A percentile compares a stretch with the other conserved stretches of the same genome.
phyloP scores from a whole-genome alignment of 768 basidiomycete species.

The Suillus cothurnatus region DNA sequence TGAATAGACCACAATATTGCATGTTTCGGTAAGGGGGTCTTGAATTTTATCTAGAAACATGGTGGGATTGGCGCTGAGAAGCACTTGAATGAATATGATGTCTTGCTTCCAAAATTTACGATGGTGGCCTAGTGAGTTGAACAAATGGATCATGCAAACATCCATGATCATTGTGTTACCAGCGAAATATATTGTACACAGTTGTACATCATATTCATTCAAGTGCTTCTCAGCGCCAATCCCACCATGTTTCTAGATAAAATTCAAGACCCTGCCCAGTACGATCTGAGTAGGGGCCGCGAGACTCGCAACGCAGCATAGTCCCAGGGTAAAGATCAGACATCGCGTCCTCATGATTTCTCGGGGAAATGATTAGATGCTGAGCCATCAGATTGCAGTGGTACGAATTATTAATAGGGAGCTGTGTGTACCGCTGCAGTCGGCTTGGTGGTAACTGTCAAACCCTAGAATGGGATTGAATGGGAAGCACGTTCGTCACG shows the following conservation, averaged over 20 bases:
- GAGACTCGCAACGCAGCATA: slow-evolving; percentile 14
- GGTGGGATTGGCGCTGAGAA: slow-evolving; percentile 16
- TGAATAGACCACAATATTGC: slow-evolving; percentile 16
- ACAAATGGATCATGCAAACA: slow-evolving; percentile 19
- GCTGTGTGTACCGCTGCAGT: neutral
- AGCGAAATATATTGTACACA: no score
- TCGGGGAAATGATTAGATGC: neutral
- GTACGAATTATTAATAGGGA: slow-evolving; percentile 11
- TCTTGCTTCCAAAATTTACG: slow-evolving; percentile 7
- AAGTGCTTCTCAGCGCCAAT: slow-evolving; percentile 18
- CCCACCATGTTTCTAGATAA: slow-evolving; percentile 19
- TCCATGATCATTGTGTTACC: no score
- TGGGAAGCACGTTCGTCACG: neutral
- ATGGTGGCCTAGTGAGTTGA: slow-evolving; percentile 17
- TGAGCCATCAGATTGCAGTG: neutral
- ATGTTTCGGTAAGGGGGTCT: slow-evolving; percentile 12
- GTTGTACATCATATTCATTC: slow-evolving; percentile 13
- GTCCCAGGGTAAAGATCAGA: slow-evolving; percentile 8
- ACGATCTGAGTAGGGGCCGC: slow-evolving; percentile 45
- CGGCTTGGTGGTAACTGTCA: neutral
- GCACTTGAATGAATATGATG: slow-evolving; percentile 20
- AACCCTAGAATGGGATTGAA: neutral
- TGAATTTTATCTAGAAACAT: slow-evolving; percentile 22
- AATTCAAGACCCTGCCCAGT: slow-evolving; percentile 29
- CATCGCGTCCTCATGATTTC: slow-evolving; percentile 4